Evolutionary conservation across 139 green algal genomes (phyloP).

Genomic region (Spirogloea muscicola): DNA sequence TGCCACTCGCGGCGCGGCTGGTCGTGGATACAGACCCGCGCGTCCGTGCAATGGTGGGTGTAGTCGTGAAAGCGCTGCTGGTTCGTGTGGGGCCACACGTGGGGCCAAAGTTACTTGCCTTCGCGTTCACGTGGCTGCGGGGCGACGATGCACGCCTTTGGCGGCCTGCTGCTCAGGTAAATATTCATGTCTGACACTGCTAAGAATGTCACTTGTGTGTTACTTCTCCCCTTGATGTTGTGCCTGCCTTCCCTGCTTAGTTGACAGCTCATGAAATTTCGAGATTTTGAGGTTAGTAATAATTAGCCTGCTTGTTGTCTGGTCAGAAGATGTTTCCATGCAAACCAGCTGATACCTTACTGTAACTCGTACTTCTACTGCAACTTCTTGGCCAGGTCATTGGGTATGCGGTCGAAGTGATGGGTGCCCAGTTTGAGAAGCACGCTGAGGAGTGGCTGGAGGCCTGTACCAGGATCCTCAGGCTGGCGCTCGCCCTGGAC

Average conservation of each 20-base stretch:
- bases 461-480: neutral
- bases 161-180: slow-evolving; percentile 56
- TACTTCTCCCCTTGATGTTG: too few species aligned
- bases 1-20: slow-evolving; percentile 77
- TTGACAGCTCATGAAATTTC: too few species aligned
- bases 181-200: too few species aligned
- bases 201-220: too few species aligned
- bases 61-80: slow-evolving; percentile 60
- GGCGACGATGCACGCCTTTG: slow-evolving; percentile 54
- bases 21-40: slow-evolving; percentile 67
- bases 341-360: too few species aligned
- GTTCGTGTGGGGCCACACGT: neutral
- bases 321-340: too few species aligned
- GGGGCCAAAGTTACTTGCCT: slow-evolving; percentile 10
- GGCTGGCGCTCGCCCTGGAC: neutral
- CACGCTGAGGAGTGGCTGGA: neutral
- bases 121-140: slow-evolving; percentile 52
- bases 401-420: neutral
- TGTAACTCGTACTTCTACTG: too few species aligned
- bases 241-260: too few species aligned
- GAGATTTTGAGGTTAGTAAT: too few species aligned
- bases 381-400: neutral
- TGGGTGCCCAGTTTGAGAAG: neutral
- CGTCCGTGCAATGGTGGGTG: slow-evolving; percentile 54
- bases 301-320: too few species aligned